Evolutionary conservation across 164 flowering plant species (phyloP), one percentile per base, ranked within the genome.

Genomic region (Saururus chinensis): DNA sequence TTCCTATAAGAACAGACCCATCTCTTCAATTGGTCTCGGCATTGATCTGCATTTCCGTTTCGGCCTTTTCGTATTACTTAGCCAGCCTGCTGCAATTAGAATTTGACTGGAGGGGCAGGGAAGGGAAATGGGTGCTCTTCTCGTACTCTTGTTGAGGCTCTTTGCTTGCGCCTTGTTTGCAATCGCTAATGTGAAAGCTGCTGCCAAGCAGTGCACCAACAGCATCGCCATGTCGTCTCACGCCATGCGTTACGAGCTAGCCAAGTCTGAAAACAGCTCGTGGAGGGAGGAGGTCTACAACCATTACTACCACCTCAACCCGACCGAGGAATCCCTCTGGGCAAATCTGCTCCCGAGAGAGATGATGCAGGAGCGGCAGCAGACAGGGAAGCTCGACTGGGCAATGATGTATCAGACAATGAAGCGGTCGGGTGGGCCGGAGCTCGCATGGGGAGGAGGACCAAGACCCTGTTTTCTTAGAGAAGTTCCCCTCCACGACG

Each of bases 291-390:
- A 86, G 66, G 49, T 85, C 72, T 72, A 78, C 42, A 69, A 80
- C 0, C 77, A 42, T 14, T 42, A 82, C 52, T 77, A 86, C 62
- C 96, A 89, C 73, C 56, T 86, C 68, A 88, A 65, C 4, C 95
- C 82, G 0, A 87, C 87, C 1, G 96, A 89, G 73, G 93, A 89
- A 4, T 72, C 81, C 7, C 78, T 80, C 1, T 89, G 92, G 96
- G 12, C 77, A 7, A 70, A 53, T 69, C 69, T 92, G 82, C 58
- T 10, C 49, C 93, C 96, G 0, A 75, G 88, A 53, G 87, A 80
- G 74, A 52, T 77, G 35, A 53, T 85, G 53, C 78, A 57, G 62
- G 84, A 42, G 12, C 49, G 9, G 12, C 49, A 42, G 12, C 49
- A 42, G 14, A 4, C 53, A 23, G 80, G 74, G 53, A 45, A 24